These are phyloP conservation scores for Populus hybrid DNA, from an alignment of 441 rosid species.

Conservation along the genomic window DNA sequence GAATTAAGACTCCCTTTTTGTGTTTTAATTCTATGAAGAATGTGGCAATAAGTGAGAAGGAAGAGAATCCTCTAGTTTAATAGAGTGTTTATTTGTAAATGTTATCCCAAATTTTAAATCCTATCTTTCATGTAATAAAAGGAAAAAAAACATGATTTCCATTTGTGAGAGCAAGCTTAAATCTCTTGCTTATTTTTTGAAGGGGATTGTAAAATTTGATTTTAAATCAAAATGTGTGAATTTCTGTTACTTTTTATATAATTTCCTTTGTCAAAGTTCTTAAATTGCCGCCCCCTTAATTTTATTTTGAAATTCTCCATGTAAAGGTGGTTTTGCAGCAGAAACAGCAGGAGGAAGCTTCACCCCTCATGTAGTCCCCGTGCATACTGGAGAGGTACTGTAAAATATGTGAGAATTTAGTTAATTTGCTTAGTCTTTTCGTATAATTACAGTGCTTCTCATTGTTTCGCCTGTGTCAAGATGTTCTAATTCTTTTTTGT, in stretches of 20 bases:
- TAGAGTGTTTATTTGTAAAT: too few species aligned
- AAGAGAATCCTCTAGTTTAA: too few species aligned
- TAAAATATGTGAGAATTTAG: background rate
- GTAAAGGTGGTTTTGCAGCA: slow-evolving; percentile 23
- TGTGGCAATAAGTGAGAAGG: too few species aligned
- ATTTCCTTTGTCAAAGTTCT: background rate
- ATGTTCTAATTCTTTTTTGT: background rate
- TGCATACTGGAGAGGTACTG: slow-evolving; percentile 41
- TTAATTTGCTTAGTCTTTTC: background rate
- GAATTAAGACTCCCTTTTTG: background rate
- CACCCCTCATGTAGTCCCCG: slow-evolving; percentile 27
- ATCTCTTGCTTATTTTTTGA: too few species aligned
- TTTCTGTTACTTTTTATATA: too few species aligned
- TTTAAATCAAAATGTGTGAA: too few species aligned
- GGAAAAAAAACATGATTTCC: too few species aligned
- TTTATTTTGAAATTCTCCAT: background rate
- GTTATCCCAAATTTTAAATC: too few species aligned
- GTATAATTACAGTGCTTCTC: background rate
- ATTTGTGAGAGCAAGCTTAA: too few species aligned
- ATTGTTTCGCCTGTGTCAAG: background rate
- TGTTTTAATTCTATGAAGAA: background rate
- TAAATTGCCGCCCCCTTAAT: background rate
- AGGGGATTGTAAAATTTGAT: too few species aligned
- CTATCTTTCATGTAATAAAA: too few species aligned
- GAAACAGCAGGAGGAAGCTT: slow-evolving; percentile 33